Percentiles rank a stretch among this genome's conserved stretches.
These are phyloP conservation scores for Boechera retrofracta DNA, from an alignment of 345 rosid genomes.

Conservation along the genomic window DNA sequence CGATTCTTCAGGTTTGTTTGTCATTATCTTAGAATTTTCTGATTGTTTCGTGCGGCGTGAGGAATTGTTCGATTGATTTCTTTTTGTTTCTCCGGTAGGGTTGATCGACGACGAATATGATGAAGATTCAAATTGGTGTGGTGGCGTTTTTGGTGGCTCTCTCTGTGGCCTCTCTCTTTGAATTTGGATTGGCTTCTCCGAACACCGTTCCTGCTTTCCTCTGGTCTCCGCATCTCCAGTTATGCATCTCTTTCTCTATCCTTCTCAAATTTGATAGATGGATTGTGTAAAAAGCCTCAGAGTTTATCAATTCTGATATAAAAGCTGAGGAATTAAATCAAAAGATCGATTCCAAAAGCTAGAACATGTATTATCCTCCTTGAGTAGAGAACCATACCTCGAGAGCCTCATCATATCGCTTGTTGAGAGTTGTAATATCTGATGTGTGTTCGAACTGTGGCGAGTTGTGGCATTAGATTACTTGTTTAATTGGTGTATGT, in stretches of 20 bases:
- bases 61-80: constrained; percentile 21
- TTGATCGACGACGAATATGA: constrained; percentile 34
- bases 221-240: constrained; percentile 72
- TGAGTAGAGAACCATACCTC: no score
- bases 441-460: constrained; percentile 8
- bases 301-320: no score
- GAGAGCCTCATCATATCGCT: no score
- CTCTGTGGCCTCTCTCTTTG: constrained; percentile 42
- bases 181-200: constrained; percentile 49
- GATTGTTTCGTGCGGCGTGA: not conserved
- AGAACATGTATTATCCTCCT: no score
- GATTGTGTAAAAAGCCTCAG: no score
- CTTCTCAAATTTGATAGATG: constrained; percentile 24
- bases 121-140: constrained; percentile 43
- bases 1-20: constrained; percentile 26
- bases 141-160: constrained; percentile 42
- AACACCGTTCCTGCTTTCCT: constrained; percentile 77
- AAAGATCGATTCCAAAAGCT: no score
- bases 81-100: constrained; percentile 1
- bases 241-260: constrained; percentile 31
- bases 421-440: constrained; percentile 6
- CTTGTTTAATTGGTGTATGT: not conserved
- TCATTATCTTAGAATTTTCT: not conserved
- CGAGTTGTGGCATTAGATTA: constrained; percentile 3
- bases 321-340: no score